phyloP scores from a whole-genome alignment of 2,329 filamentous ascomycete genomes.

The Pseudogymnoascus sp. region DNA sequence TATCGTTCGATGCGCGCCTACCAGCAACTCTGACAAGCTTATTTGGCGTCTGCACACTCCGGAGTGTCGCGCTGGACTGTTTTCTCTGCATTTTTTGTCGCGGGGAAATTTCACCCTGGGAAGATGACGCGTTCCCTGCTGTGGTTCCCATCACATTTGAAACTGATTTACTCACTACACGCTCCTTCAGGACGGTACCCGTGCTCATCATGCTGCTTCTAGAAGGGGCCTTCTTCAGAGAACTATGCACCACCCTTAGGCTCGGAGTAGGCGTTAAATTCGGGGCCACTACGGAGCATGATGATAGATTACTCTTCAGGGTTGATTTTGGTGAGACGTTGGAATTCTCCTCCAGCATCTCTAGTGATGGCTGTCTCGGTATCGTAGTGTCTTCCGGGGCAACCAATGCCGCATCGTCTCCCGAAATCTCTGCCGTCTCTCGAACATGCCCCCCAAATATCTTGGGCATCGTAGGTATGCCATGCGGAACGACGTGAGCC shows the following conservation, averaged over 20 bases:
- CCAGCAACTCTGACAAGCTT: slow-evolving; percentile 23
- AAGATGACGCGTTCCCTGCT: slow-evolving; percentile 14
- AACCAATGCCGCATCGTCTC: slow-evolving; percentile 26
- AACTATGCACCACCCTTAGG: neutral
- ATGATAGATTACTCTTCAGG: slow-evolving; percentile 22
- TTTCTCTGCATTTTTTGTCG: slow-evolving; percentile 22
- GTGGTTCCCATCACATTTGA: neutral
- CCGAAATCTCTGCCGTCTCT: slow-evolving; percentile 44
- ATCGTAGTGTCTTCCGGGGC: slow-evolving; percentile 10
- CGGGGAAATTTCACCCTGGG: slow-evolving; percentile 13
- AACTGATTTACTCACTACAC: neutral
- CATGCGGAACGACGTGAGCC: slow-evolving; percentile 20
- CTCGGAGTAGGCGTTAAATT: neutral
- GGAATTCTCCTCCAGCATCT: slow-evolving; percentile 18
- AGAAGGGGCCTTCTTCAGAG: neutral
- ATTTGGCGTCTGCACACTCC: slow-evolving; percentile 22
- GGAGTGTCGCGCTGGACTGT: slow-evolving; percentile 18
- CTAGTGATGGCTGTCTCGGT: slow-evolving; percentile 21
- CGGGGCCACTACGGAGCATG: slow-evolving; percentile 17
- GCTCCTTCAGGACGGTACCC: neutral
- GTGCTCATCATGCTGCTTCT: neutral
- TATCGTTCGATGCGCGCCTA: slow-evolving; percentile 11
- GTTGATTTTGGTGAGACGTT: slow-evolving; percentile 21
- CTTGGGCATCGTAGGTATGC: slow-evolving; percentile 25
- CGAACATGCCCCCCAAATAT: slow-evolving; percentile 38